Conservation (phyloP, 2,329 filamentous ascomycete genomes). For the Microcyclosporella mali region DNA sequence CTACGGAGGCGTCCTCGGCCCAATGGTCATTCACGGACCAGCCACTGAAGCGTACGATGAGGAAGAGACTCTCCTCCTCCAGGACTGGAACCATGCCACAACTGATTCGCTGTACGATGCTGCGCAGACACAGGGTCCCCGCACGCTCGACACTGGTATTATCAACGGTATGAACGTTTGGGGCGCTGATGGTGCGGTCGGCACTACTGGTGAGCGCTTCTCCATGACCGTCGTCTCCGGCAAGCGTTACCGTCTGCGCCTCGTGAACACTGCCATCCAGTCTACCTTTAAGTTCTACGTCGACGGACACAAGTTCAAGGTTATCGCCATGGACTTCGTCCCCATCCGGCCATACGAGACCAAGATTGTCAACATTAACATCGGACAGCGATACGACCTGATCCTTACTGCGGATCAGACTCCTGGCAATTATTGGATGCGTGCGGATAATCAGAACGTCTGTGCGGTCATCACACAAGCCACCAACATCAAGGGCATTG, state of each 20-base stretch:
- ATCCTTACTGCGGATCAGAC: conserved; percentile 27
- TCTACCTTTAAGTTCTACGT: conserved; percentile 40
- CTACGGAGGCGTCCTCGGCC: conserved; percentile 37
- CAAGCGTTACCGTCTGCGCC: conserved; percentile 27
- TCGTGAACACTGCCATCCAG: conserved; percentile 34
- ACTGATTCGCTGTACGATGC: conserved; percentile 32
- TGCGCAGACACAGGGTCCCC: conserved; percentile 22
- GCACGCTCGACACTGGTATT: conserved; percentile 37
- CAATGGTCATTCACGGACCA: conserved; percentile 38
- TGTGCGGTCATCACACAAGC: conserved; percentile 34
- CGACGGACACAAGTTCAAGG: conserved; percentile 36
- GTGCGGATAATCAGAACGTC: conserved; percentile 35
- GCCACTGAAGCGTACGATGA: conserved; percentile 34
- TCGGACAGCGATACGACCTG: conserved; percentile 32
- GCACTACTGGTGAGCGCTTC: conserved; percentile 26
- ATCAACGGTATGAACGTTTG: conserved; percentile 42
- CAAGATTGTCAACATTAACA: conserved; percentile 32
- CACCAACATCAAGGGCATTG: conserved; percentile 29
- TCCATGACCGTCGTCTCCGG: conserved; percentile 23
- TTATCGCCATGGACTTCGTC: conserved; percentile 36
- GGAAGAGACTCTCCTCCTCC: conserved; percentile 33
- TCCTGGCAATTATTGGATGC: conserved; percentile 28
- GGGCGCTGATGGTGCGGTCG: conserved; percentile 18
- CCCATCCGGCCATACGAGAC: conserved; percentile 35
- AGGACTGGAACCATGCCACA: conserved; percentile 36